Evolutionary conservation across 2,329 filamentous ascomycete genomes (phyloP), one percentile per base, ranked within the genome.

Genomic region (Balansia obtecta): DNA sequence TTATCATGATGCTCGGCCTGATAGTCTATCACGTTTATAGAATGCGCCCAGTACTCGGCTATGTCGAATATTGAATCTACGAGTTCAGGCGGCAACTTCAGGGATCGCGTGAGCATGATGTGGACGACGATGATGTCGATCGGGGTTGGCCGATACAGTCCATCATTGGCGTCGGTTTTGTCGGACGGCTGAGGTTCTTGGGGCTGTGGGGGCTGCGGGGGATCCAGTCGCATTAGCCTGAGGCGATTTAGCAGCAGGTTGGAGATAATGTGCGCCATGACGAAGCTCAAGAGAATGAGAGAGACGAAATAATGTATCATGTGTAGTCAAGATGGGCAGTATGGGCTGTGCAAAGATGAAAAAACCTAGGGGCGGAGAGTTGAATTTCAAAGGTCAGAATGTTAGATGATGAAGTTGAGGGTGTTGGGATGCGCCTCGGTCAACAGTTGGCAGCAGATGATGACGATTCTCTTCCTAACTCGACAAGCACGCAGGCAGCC

Each of bases 21-120:
- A 41, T 55, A 65, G 16, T 68, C 54, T 12, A 68, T 54, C 30
- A 60, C 60, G 20, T 63, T 68, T 47, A 57, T 61, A 2, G 73
- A 71, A 55, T 74, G 74, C 13, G 73, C 73, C 80, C 80, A 84
- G 62, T 83, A 83, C 62, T 82, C 79, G 50, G 79, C 80, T 30
- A 68, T 60, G 57, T 84, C 79, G 49, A 83, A 62, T 44, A 84
- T 71, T 44, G 63, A 60, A 57, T 82, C 73, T 38, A 80, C 65
- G 0, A 84, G 52, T 53, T 83, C 80, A 1, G 68, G 61, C 0
- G 80, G 80, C 1, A 83, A 63, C 2, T 60, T 60, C 7, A 64
- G 62, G 11, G 62, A 65, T 48, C 68, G 66, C 27, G 57, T 58
- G n/a, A 83, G 59, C 60, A 77, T 69, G 12, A 67, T 58, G 49